Evolutionary conservation across 768 basidiomycete genomes (phyloP).

Genomic region (Lactarius quietus): DNA sequence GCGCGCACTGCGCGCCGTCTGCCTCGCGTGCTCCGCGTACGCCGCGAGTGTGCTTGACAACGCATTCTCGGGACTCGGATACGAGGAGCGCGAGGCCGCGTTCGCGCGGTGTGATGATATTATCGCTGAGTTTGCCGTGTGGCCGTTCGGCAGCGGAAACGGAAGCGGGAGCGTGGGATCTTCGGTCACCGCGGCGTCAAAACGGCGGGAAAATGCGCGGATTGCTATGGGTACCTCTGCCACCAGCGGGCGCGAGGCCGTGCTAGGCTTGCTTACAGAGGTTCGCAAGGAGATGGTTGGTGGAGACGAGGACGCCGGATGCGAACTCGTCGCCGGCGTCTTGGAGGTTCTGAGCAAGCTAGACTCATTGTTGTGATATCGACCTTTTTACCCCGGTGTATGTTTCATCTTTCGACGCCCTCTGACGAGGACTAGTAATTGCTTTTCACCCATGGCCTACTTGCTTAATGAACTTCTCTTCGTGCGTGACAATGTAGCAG

Average conservation of each 20-base stretch:
- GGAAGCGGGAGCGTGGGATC: constrained; percentile 24
- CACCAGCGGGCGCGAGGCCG: constrained; percentile 55
- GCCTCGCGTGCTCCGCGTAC: constrained; percentile 87
- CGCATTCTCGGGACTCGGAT: constrained; percentile 81
- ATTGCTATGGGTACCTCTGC: constrained; percentile 55
- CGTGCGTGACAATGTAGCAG: background rate
- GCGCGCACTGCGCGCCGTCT: constrained; percentile 74
- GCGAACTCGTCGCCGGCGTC: constrained; percentile 91
- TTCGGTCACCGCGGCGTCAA: constrained; percentile 21
- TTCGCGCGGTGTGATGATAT: constrained; percentile 94
- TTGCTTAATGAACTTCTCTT: background rate
- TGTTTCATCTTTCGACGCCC: constrained; percentile 11
- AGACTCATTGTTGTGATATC: constrained; percentile 70
- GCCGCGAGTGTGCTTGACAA: constrained; percentile 96
- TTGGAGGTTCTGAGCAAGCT: constrained; percentile 90
- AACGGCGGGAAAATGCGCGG: constrained; percentile 40
- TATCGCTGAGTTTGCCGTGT: constrained; percentile 82
- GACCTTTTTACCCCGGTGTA: constrained; percentile 6
- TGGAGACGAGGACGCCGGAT: constrained; percentile 75
- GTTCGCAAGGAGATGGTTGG: constrained; percentile 63
- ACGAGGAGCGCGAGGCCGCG: constrained; percentile 91
- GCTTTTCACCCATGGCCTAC: background rate
- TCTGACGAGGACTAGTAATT: constrained; percentile 9
- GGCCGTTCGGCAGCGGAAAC: constrained; percentile 69
- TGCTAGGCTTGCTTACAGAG: constrained; percentile 71